Evolutionary conservation across 1,284 basidiomycete species (phyloP), one percentile per base, ranked within the genome.

Genomic region (Hymenochaete sp.): DNA sequence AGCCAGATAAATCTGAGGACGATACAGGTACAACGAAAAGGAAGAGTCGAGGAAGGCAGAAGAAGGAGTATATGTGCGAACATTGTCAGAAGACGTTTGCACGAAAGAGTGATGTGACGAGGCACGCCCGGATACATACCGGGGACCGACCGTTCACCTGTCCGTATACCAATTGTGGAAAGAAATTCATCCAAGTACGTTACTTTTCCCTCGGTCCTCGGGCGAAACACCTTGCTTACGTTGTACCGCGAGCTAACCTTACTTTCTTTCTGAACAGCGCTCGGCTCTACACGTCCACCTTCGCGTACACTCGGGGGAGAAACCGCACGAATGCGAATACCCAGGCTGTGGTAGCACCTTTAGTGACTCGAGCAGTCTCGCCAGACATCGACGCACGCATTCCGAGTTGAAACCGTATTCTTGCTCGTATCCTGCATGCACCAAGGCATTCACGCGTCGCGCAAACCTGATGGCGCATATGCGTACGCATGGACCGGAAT

Each of bases 261-360:
- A 53, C 47, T 21, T 52, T 48, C 42, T 42, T 41, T 25, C 39
- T 41, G 28, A 16, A 14, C 57, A 89, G 86, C 76, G 84, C 44
- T 90, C 87, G 4, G 90, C 90, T 18, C 66, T 93, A 47, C 85
- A 86, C 41, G 90, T 93, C 3, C 89, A 93, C 61, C 72, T 76
- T 45, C 80, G 89, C 29, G 85, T 89, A 7, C 89, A 93, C 58
- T 90, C 88, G 4, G 89, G 90, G 39, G 89, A 93, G 67, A 87
- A 87, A 59, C 89, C 89, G 2, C 88, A 92, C 62, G 76, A 73
- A 49, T 93, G 89, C 65, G 84, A 88, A 63, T 88, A 86, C 58
- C 82, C 84, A 9, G 83, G 78, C 4, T 93, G 90, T 59, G 75
- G 73, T 36, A 86, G 82, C 63, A 83, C 81, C 5, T 93, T 93